Evolutionary conservation across 1,139 yeast genomes (phyloP).

Genomic region (Keqinozyma sinolaborantium): DNA sequence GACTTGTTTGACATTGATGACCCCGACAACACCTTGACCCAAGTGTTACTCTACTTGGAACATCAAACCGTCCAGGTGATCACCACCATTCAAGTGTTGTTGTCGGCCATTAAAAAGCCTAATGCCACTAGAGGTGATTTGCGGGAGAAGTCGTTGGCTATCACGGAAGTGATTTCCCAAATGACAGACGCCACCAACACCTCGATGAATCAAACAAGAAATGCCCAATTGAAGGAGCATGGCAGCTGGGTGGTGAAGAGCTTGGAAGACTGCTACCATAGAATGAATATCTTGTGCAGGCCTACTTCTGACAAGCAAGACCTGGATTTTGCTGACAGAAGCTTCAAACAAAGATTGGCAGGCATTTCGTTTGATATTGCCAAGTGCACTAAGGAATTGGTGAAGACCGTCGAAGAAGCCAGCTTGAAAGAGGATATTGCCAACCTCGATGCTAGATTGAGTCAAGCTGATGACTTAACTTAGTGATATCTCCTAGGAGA

Average conservation of each 20-base stretch:
- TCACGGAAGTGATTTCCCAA: slow-evolving; percentile 71
- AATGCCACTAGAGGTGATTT: slow-evolving; percentile 75
- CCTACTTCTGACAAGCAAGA: slow-evolving; percentile 48
- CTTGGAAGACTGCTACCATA: slow-evolving; percentile 76
- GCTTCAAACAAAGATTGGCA: slow-evolving; percentile 87
- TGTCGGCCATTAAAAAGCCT: slow-evolving; percentile 72
- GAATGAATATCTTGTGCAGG: slow-evolving; percentile 67
- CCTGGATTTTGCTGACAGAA: slow-evolving; percentile 76
- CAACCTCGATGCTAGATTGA: slow-evolving; percentile 44
- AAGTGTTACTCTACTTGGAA: slow-evolving; percentile 80
- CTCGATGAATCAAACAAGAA: slow-evolving; percentile 86
- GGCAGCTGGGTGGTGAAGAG: slow-evolving; percentile 89
- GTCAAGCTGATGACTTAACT: slow-evolving; percentile 34
- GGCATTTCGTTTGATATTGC: slow-evolving; percentile 97
- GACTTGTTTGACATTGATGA: slow-evolving; percentile 75
- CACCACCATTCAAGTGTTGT: slow-evolving; percentile 78
- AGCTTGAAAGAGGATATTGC: slow-evolving; percentile 78
- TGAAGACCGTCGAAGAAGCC: slow-evolving; percentile 93
- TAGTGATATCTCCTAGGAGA: too few relatives aligned
- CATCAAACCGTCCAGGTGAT: slow-evolving; percentile 94
- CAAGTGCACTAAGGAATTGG: slow-evolving; percentile 91
- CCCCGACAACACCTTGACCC: slow-evolving; percentile 85
- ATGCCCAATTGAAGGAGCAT: slow-evolving; percentile 79
- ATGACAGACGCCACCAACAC: slow-evolving; percentile 90
- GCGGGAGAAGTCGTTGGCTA: slow-evolving; percentile 68